Percentiles rank a stretch among this genome's conserved stretches.
These are phyloP conservation scores for Cytospora paraplurivora DNA, from an alignment of 2,329 filamentous ascomycete species.

Conservation along the genomic window DNA sequence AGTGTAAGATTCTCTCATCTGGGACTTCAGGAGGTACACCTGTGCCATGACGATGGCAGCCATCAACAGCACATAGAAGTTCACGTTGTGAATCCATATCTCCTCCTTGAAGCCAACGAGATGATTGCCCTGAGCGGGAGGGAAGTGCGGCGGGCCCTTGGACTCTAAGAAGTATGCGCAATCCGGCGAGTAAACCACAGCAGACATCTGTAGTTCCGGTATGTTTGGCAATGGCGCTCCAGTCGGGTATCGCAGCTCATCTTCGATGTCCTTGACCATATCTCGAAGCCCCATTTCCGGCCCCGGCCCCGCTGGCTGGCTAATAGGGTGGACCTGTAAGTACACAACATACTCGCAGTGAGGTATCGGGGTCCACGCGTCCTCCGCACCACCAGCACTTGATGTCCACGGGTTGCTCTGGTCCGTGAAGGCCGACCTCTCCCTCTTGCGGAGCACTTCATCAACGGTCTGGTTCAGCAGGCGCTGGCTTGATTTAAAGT, in stretches of 20 bases:
- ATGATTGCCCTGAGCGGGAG: constrained; percentile 55
- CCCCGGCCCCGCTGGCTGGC: constrained; percentile 35
- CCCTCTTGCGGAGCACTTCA: constrained; percentile 66
- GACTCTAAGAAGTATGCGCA: constrained; percentile 68
- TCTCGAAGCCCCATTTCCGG: constrained; percentile 39
- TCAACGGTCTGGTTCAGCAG: constrained; percentile 75
- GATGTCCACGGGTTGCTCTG: constrained; percentile 76
- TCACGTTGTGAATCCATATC: constrained; percentile 57
- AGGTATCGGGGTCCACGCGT: constrained; percentile 62
- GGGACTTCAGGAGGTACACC: constrained; percentile 61
- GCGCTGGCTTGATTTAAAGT: constrained; percentile 59
- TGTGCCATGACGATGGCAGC: constrained; percentile 62
- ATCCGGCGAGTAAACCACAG: constrained; percentile 68
- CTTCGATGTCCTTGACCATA: constrained; percentile 58
- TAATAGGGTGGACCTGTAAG: constrained; percentile 69
- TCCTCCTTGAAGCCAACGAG: constrained; percentile 64
- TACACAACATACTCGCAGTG: constrained; percentile 91
- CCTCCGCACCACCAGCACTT: constrained; percentile 61
- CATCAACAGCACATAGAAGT: constrained; percentile 60
- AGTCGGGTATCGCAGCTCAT: constrained; percentile 62
- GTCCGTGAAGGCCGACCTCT: constrained; percentile 56
- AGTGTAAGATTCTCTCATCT: constrained; percentile 68
- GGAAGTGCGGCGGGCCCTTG: constrained; percentile 61
- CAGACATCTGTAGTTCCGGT: constrained; percentile 62
- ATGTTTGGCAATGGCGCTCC: constrained; percentile 59